Evolutionary conservation across 73 alveolate genomes (phyloP).

Genomic region (Breviolum minutum): DNA sequence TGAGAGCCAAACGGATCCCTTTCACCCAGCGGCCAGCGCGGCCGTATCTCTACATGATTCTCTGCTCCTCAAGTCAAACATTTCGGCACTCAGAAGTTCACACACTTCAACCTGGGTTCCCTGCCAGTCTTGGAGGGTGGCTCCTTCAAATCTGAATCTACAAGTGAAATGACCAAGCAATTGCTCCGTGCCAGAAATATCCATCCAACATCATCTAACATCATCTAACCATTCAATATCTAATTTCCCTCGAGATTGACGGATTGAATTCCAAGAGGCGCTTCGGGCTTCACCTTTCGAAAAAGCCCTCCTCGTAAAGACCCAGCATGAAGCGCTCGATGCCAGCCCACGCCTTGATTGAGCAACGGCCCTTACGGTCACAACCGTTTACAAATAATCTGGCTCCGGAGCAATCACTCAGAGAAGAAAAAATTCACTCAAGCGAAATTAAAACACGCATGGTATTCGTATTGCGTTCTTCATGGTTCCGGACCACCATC

Average conservation of each 20-base stretch:
- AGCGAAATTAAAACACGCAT: too few relatives aligned
- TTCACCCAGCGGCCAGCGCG: constrained; percentile 94
- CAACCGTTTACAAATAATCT: neutral
- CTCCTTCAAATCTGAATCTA: neutral
- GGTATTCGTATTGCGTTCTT: too few relatives aligned
- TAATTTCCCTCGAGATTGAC: too few relatives aligned
- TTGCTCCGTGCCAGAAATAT: neutral
- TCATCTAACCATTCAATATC: neutral
- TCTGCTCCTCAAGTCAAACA: constrained; percentile 7
- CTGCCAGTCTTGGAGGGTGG: constrained; percentile 30
- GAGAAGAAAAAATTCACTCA: neutral
- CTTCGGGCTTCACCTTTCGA: neutral
- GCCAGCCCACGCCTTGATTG: constrained; percentile 85
- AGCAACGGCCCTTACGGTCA: neutral
- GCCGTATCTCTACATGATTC: constrained; percentile 67
- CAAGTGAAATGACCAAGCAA: neutral
- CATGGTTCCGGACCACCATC: constrained; percentile 61
- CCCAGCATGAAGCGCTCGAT: constrained; percentile 72
- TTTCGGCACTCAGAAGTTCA: too few relatives aligned
- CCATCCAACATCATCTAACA: neutral
- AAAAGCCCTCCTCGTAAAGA: constrained; percentile 32
- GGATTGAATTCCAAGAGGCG: neutral
- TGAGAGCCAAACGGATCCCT: constrained; percentile 50
- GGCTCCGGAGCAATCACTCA: neutral
- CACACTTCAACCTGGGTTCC: neutral